phyloP scores from a whole-genome alignment of 2,329 filamentous ascomycete genomes.

The Fusarium solani-melongenae region DNA sequence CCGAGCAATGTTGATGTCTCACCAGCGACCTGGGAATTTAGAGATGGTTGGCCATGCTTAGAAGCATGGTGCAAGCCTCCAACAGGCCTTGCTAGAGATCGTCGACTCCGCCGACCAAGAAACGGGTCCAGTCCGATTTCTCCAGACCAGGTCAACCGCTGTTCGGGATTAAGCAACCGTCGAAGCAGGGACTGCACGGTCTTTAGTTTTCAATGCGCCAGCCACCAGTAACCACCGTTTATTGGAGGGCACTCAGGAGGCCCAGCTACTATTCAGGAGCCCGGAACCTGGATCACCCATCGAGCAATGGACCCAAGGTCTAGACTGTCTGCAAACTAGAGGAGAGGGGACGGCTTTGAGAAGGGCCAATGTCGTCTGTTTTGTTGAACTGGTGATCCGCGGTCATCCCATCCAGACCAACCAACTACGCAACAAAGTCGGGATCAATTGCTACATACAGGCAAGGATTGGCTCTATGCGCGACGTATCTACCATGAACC shows the following conservation, averaged over 20 bases:
- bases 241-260: conserved; percentile 13
- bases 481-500: background rate
- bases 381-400: background rate
- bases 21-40: conserved; percentile 1
- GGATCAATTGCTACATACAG: conserved; percentile 24
- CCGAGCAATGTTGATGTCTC: background rate
- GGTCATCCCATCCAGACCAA: background rate
- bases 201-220: conserved; percentile 35
- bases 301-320: background rate
- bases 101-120: background rate
- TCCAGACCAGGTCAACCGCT: conserved; percentile 11
- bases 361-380: background rate
- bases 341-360: background rate
- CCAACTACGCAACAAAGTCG: background rate
- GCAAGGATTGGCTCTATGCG: background rate
- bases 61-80: conserved; percentile 5
- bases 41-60: conserved; percentile 4
- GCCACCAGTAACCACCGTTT: conserved; percentile 4
- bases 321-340: background rate
- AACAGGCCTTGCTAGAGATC: background rate
- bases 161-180: conserved; percentile 19
- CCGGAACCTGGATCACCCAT: conserved; percentile 12
- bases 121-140: conserved; percentile 7
- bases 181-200: conserved; percentile 33
- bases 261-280: conserved; percentile 17